Evolutionary conservation across 805 yeast species (phyloP).

Genomic region (Naumovozyma dairenensis): DNA sequence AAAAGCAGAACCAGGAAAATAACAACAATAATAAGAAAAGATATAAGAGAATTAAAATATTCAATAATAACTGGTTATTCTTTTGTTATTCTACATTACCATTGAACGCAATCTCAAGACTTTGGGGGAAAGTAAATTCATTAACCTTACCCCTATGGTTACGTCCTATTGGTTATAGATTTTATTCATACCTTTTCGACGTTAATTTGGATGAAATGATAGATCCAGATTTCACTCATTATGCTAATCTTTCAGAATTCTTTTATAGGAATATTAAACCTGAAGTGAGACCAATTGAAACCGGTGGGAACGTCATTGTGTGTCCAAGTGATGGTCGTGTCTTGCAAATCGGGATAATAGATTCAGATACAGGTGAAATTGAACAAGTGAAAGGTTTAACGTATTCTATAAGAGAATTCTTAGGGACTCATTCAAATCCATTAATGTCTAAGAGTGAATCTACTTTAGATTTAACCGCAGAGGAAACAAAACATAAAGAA

Average conservation of each 20-base stretch:
- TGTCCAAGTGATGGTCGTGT: slow-evolving; percentile 94
- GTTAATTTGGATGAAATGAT: slow-evolving; percentile 83
- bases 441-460: slow-evolving; percentile 24
- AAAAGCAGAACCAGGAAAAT: slow-evolving; percentile 16
- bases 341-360: slow-evolving; percentile 69
- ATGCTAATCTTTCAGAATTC: slow-evolving; percentile 77
- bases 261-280: slow-evolving; percentile 76
- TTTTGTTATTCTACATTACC: slow-evolving; percentile 88
- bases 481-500: slow-evolving; percentile 47
- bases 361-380: slow-evolving; percentile 63
- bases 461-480: slow-evolving; percentile 24
- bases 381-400: slow-evolving; percentile 97
- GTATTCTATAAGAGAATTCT: slow-evolving; percentile 76
- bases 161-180: slow-evolving; percentile 67
- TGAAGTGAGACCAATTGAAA: slow-evolving; percentile 66
- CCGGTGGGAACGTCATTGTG: slow-evolving; percentile 49
- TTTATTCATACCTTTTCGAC: slow-evolving; percentile 75
- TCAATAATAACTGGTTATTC: slow-evolving; percentile 63
- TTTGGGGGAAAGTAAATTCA: slow-evolving; percentile 90
- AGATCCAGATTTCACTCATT: slow-evolving; percentile 67
- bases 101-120: slow-evolving; percentile 76
- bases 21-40: slow-evolving; percentile 14
- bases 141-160: slow-evolving; percentile 81
- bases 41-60: slow-evolving; percentile 26
- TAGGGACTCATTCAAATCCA: slow-evolving; percentile 48